These are phyloP conservation scores for Yamadazyma akitaensis DNA, from an alignment of 805 yeast species.

Conservation along the genomic window DNA sequence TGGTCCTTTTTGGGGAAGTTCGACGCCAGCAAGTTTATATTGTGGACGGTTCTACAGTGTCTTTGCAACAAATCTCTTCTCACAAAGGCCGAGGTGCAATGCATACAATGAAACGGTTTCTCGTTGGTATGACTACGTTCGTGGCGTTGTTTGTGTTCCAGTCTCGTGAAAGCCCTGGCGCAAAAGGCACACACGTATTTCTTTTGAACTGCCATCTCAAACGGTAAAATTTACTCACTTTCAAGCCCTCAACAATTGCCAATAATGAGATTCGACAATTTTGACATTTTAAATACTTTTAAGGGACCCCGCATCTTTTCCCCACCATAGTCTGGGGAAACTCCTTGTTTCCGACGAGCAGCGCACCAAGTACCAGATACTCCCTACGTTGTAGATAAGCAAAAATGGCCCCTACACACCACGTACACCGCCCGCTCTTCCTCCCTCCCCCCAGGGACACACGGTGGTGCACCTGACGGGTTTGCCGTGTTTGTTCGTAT, in stretches of 20 bases:
- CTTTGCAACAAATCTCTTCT: constrained; percentile 74
- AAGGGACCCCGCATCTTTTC: constrained; percentile 3
- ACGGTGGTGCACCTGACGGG: no score
- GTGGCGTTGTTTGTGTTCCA: constrained; percentile 75
- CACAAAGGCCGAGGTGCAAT: constrained; percentile 71
- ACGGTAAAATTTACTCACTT: no score
- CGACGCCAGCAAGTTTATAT: constrained; percentile 17
- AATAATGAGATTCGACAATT: neutral
- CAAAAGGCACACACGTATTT: constrained; percentile 78
- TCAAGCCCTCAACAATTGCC: neutral
- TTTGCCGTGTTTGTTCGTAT: no score
- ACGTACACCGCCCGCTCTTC: no score
- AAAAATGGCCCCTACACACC: no score
- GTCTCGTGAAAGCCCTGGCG: constrained; percentile 74
- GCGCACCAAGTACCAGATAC: neutral
- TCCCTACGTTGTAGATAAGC: no score
- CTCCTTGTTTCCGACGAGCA: neutral
- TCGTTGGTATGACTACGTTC: constrained; percentile 79
- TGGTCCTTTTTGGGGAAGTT: no score
- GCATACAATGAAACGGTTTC: constrained; percentile 71
- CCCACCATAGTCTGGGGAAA: constrained; percentile 2
- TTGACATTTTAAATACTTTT: neutral
- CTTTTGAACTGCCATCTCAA: constrained; percentile 44
- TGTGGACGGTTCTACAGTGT: constrained; percentile 77
- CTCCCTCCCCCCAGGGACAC: no score